Base-by-base conservation (phyloP, 768 basidiomycete species). In the Rhizopogon vinicolor region DNA sequence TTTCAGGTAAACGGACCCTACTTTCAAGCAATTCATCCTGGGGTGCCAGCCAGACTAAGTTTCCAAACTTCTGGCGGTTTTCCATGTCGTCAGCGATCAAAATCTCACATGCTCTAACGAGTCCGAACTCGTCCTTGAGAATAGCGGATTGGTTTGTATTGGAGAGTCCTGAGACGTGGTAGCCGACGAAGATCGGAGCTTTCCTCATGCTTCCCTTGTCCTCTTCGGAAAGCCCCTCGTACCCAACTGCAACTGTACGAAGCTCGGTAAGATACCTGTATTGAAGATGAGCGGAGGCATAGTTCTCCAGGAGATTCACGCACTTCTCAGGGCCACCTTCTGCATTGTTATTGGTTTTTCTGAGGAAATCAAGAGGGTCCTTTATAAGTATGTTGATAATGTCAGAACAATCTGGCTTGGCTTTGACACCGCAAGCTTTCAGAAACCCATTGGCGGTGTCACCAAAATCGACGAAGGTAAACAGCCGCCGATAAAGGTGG, bases 1-100 rank as follows among this genome's bases (percentile, higher is more conserved):
- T n/a, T 25, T 18, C 19, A 10, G 19, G 9, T 16, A 29, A 10
- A 18, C n/a, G n/a, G 5, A 28, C 9, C 59, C 54, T 57, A 89
- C 85, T 82, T 83, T 97, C 94, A 5, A 97, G 76, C 3, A 90
- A 76, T 61, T 94, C 91, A 68, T 97, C 93, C 67, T 94, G 89
- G 1, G 89, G 87, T 6, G 87, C 88, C 13, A 78, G 79, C 61
- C 84, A 89, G 6, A 94, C 70, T 4, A 77, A 75, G 40, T 84
- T 82, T 8, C 85, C 85, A 64, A 94, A 94, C 16, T 84, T 74
- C 55, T 87, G 84, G 61, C 85, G 80, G 8, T 84, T 74, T 44
- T 89, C 86, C 13, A 84, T 84, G 64, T 95, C 91, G 65, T 98
- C 93, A 12, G 88, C 86, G 49, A 95, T 78, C 33, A 89, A 81